These are phyloP conservation scores for Botrytis fragariae DNA, from an alignment of 2,329 filamentous ascomycete genomes.

Conservation along the genomic window DNA sequence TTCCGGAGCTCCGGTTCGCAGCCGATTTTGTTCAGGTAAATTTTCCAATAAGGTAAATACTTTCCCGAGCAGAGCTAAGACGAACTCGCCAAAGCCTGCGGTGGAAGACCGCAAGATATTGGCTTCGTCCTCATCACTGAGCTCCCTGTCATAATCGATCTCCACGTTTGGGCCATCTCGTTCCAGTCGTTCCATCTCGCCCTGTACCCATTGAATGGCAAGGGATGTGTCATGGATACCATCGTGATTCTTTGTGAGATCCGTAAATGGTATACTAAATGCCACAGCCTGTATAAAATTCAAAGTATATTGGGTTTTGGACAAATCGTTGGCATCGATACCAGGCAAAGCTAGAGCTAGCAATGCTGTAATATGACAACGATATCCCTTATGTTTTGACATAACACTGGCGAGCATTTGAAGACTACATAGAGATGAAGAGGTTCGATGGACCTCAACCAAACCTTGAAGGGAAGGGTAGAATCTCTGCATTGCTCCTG, in stretches of 20 bases:
- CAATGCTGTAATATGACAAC: constrained; percentile 91
- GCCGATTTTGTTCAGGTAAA: constrained; percentile 81
- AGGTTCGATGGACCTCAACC: constrained; percentile 94
- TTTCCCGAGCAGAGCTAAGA: constrained; percentile 84
- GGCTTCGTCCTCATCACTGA: constrained; percentile 83
- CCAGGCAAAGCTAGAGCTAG: constrained; percentile 91
- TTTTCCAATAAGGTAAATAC: constrained; percentile 97
- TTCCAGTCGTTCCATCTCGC: constrained; percentile 92
- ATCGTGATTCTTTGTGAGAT: constrained; percentile 67
- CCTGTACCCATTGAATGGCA: constrained; percentile 90
- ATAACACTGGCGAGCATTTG: constrained; percentile 92
- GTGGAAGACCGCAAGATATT: constrained; percentile 90
- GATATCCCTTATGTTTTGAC: constrained; percentile 89
- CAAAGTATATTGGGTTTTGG: constrained; percentile 92
- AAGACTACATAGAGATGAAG: constrained; percentile 85
- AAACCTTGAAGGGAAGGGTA: constrained; percentile 96
- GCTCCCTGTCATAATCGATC: constrained; percentile 78
- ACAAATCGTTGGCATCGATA: constrained; percentile 95
- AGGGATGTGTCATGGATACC: constrained; percentile 70
- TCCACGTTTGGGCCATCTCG: constrained; percentile 79
- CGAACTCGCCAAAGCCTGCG: constrained; percentile 88
- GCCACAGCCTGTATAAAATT: constrained; percentile 94
- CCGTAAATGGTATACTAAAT: constrained; percentile 91
- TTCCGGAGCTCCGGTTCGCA: constrained; percentile 88
- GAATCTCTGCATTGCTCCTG: constrained; percentile 90